phyloP scores from a whole-genome alignment of 1,284 basidiomycete genomes.

The Malassezia nana region DNA sequence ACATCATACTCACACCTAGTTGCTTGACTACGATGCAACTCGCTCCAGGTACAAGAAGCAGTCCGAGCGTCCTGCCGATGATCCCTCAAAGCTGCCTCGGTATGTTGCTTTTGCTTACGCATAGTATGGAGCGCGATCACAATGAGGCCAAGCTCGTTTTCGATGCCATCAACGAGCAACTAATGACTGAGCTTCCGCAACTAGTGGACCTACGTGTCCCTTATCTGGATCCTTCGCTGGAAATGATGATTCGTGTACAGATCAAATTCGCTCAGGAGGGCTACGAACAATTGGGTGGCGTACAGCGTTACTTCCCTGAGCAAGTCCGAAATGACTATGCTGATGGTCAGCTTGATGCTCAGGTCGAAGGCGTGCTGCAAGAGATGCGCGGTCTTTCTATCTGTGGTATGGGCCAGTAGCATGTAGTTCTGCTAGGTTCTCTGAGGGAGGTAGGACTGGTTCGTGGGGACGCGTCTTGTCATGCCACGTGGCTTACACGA shows the following conservation, averaged over 20 bases:
- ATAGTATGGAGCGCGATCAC: conserved; percentile 79
- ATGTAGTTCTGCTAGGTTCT: background rate
- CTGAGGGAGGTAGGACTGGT: background rate
- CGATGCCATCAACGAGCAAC: conserved; percentile 80
- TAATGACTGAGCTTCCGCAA: conserved; percentile 80
- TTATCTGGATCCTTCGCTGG: conserved; percentile 95
- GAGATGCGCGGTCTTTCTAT: conserved; percentile 95
- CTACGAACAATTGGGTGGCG: conserved; percentile 92
- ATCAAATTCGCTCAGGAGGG: conserved; percentile 93
- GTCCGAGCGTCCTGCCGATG: conserved; percentile 84
- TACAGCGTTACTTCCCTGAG: conserved; percentile 64
- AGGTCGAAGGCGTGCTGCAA: conserved; percentile 66
- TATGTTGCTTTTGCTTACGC: conserved; percentile 45
- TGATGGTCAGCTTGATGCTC: conserved; percentile 84
- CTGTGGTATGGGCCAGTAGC: conserved; percentile 43
- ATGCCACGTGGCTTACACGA: background rate
- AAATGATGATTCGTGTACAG: conserved; percentile 92
- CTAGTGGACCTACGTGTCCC: conserved; percentile 88
- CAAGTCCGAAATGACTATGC: conserved; percentile 64
- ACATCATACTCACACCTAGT: conserved; percentile 51
- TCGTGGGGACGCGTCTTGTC: background rate
- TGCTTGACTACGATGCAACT: conserved; percentile 89
- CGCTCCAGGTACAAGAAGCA: conserved; percentile 65
- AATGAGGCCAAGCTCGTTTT: conserved; percentile 90
- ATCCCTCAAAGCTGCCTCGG: conserved; percentile 79